phyloP scores from a whole-genome alignment of 1,139 yeast species.

The Suhomyces bokatorum region DNA sequence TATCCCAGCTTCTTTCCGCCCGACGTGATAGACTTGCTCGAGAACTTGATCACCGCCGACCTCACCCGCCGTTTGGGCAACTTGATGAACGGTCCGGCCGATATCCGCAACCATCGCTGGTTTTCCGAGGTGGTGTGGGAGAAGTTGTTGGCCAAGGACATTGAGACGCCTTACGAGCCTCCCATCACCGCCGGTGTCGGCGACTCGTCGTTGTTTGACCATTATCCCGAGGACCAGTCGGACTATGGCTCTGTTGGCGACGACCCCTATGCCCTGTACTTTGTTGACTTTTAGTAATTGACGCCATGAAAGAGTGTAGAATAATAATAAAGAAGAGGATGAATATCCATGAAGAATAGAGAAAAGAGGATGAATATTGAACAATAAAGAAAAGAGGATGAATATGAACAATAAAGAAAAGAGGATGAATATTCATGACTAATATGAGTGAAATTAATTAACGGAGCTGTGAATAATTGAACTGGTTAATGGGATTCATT shows the following conservation, averaged over 20 bases:
- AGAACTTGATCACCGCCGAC: constrained; percentile 54
- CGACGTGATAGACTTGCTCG: constrained; percentile 52
- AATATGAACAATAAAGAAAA: too few relatives aligned
- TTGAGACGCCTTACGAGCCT: constrained; percentile 65
- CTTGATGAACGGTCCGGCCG: constrained; percentile 57
- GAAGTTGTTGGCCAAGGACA: constrained; percentile 54
- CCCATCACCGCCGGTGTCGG: constrained; percentile 64
- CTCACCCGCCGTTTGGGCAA: constrained; percentile 59
- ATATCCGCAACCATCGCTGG: constrained; percentile 59
- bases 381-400: too few relatives aligned
- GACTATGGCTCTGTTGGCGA: constrained; percentile 53
- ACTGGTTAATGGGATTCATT: too few relatives aligned
- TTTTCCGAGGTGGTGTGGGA: constrained; percentile 64
- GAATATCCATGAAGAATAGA: too few relatives aligned
- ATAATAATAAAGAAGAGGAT: too few relatives aligned
- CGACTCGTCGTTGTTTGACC: constrained; percentile 61
- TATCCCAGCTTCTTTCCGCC: constrained; percentile 53
- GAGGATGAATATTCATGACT: too few relatives aligned
- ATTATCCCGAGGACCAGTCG: constrained; percentile 57
- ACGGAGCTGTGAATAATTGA: too few relatives aligned
- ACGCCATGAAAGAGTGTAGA: too few relatives aligned
- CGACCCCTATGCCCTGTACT: constrained; percentile 52
- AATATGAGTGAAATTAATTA: too few relatives aligned
- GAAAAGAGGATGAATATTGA: too few relatives aligned
- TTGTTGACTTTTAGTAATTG: constrained; percentile 45